Percentiles rank a stretch among this genome's conserved stretches.
Conservation (phyloP, 768 basidiomycete species). For the Paxillus involutus region DNA sequence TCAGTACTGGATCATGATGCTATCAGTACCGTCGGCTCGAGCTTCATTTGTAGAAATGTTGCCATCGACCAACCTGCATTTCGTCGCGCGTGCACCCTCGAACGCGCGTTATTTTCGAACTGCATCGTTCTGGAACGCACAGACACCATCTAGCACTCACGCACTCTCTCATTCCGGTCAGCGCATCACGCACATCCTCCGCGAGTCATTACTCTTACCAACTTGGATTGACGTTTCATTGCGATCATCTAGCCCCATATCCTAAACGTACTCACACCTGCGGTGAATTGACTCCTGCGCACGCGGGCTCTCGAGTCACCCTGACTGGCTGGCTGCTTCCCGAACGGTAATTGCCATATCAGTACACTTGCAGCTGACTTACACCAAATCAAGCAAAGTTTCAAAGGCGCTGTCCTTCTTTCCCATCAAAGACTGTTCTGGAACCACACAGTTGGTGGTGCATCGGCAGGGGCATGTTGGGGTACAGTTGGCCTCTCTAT, state of each 20-base stretch:
- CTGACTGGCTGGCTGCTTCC: slow-evolving; percentile 83
- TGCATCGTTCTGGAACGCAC: slow-evolving; percentile 6
- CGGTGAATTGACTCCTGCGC: slow-evolving; percentile 49
- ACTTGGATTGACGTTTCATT: neutral
- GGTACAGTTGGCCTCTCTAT: slow-evolving; percentile 43
- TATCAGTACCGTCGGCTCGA: neutral
- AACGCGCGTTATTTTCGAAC: slow-evolving; percentile 11
- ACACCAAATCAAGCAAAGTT: slow-evolving; percentile 55
- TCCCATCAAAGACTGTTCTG: slow-evolving; percentile 77
- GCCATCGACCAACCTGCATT: neutral
- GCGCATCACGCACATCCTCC: neutral
- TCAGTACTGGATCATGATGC: neutral
- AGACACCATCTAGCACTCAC: neutral
- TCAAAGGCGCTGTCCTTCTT: slow-evolving; percentile 78
- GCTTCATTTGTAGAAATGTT: neutral
- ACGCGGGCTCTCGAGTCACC: slow-evolving; percentile 60
- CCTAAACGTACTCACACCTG: slow-evolving; percentile 63
- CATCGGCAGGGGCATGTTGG: slow-evolving; percentile 37
- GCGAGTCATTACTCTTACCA: slow-evolving; percentile 1
- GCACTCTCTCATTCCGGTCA: slow-evolving; percentile 10
- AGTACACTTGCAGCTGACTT: slow-evolving; percentile 32
- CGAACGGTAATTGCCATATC: slow-evolving; percentile 61
- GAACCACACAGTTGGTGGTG: slow-evolving; percentile 77
- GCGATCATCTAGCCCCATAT: slow-evolving; percentile 48
- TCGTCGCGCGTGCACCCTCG: neutral